Base-by-base conservation (phyloP, 1,284 basidiomycete species). In the Cutaneotrichosporon curvatum region DNA sequence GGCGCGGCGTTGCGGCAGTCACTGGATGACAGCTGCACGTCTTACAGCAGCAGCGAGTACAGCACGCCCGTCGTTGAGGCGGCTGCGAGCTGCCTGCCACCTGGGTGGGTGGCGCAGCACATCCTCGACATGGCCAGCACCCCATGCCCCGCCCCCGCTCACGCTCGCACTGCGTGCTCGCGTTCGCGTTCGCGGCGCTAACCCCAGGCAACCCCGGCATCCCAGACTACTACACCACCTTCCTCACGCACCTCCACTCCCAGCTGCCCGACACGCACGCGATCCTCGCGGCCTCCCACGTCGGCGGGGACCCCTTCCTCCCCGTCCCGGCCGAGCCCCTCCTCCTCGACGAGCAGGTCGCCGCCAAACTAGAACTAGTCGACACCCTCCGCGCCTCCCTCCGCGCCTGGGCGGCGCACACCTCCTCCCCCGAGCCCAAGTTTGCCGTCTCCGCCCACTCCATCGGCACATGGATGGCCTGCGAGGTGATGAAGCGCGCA, bases 141-240 rank as follows among this genome's bases (percentile, higher is more conserved):
- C n/a, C n/a, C n/a, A n/a, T n/a, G n/a, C n/a, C n/a, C n/a, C n/a
- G n/a, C n/a, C n/a, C n/a, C n/a, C n/a, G n/a, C n/a, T n/a, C 14
- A 23, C 21, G 21, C n/a, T 23, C 15, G 18, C 22, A 10, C 20
- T 16, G 12, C 23, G 37, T 14, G 16, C 36, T 6, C n/a, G n/a
- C n/a, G n/a, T n/a, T n/a, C n/a, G n/a, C n/a, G n/a, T n/a, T n/a
- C n/a, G n/a, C n/a, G n/a, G n/a, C n/a, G 37, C 39, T 51, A 19
- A 49, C 43, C 11, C 2, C 41, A 71, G 71, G 71, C 31, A 73
- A 73, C 51, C 70, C 70, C 5, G 70, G 70, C n/a, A 50, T 70
- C 19, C 48, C 69, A 8, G 60, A 60, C 37, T 73, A 69, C 56
- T 73, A 73, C 52, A 56, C 58, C 18, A 57, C 60, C 2, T 73